phyloP scores from a whole-genome alignment of 768 basidiomycete genomes.

The Tricholoma matsutake region DNA sequence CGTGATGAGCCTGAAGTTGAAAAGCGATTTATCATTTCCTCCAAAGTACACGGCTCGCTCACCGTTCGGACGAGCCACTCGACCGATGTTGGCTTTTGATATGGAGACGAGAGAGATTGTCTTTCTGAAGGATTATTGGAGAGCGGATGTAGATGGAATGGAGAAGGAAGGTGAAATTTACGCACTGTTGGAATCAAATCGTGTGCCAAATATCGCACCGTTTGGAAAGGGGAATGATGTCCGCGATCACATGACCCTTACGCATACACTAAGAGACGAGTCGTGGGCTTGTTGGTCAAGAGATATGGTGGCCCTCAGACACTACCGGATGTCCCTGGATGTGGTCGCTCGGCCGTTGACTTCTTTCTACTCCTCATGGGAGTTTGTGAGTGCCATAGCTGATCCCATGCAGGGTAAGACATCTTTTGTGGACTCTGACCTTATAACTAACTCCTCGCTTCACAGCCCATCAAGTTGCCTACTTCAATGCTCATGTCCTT shows the following conservation, averaged over 20 bases:
- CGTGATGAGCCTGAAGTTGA: no score
- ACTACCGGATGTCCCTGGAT: neutral
- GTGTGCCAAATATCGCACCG: slow-evolving; percentile 14
- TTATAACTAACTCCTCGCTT: no score
- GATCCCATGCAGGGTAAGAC: no score
- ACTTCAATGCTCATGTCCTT: neutral
- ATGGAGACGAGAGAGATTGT: slow-evolving; percentile 8
- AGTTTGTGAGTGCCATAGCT: no score
- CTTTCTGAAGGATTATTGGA: slow-evolving; percentile 33
- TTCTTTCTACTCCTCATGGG: neutral
- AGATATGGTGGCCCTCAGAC: neutral
- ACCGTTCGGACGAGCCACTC: no score
- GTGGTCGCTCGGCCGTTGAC: neutral
- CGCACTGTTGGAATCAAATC: no score
- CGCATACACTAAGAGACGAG: neutral
- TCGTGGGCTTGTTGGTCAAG: neutral
- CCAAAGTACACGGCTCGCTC: no score
- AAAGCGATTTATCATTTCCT: no score
- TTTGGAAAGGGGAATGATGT: slow-evolving; percentile 23
- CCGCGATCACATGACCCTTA: slow-evolving; percentile 4
- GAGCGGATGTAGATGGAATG: slow-evolving; percentile 4
- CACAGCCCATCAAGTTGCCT: neutral
- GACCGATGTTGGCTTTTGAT: no score
- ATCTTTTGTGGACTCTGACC: no score
- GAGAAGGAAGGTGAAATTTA: slow-evolving; percentile 20